Evolutionary conservation across 2,329 filamentous ascomycete species (phyloP).

Genomic region (Coleophoma cylindrospora): DNA sequence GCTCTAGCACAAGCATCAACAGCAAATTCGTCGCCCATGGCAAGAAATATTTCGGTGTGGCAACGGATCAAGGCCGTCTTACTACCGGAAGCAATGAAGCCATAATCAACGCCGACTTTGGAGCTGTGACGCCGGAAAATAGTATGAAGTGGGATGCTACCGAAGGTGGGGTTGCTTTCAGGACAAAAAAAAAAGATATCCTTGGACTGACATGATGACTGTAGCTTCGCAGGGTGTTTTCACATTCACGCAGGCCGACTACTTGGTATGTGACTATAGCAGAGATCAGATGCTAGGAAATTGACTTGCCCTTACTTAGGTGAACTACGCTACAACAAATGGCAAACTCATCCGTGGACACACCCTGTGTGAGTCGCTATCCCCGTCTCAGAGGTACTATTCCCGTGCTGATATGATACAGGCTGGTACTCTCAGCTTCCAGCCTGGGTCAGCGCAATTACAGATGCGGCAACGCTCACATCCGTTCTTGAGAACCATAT

Average conservation of each 20-base stretch:
- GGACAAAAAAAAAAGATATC: not conserved
- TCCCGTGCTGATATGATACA: conserved; percentile 56
- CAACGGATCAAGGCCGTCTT: conserved; percentile 49
- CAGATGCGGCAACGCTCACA: conserved; percentile 45
- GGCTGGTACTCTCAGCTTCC: conserved; percentile 59
- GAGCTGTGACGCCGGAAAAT: conserved; percentile 64
- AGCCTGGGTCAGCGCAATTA: conserved; percentile 53
- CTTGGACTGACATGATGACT: not conserved
- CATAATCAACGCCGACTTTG: conserved; percentile 57
- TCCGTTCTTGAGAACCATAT: conserved; percentile 56
- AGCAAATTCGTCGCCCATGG: conserved; percentile 53
- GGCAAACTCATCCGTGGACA: conserved; percentile 58
- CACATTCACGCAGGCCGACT: conserved; percentile 52
- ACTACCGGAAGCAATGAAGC: conserved; percentile 42
- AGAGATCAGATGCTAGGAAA: no score
- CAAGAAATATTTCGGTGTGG: conserved; percentile 61
- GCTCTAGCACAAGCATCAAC: conserved; percentile 42
- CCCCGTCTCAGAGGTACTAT: conserved; percentile 59
- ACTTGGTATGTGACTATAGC: conserved; percentile 39
- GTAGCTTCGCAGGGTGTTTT: conserved; percentile 39
- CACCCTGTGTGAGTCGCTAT: conserved; percentile 52
- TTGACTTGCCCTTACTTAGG: conserved; percentile 28
- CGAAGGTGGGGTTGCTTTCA: conserved; percentile 28
- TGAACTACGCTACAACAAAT: conserved; percentile 51
- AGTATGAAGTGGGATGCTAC: conserved; percentile 64